Evolutionary conservation across 31 red algal species (phyloP), one percentile per base, ranked within the genome.

Genomic region (Bonnemaisonia californica): DNA sequence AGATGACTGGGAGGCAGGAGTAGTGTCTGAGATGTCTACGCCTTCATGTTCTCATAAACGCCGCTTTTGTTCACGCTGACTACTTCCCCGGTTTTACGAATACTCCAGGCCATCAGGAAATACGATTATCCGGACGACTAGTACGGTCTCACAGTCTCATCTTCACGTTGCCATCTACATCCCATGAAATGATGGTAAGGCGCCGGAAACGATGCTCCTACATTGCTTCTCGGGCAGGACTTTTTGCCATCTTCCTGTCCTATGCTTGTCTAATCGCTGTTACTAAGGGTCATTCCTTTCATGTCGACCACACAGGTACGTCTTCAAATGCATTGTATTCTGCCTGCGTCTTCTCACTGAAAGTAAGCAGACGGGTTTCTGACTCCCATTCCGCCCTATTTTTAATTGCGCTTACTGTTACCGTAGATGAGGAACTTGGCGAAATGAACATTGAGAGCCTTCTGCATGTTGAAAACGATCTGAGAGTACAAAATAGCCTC

Each of bases 301-400:
- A 88, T 66, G 84, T 88, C 1, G 84, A 88, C 62, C 84, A 88
- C 38, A 88, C 84, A 88, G 84, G 76, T 80, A 88, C 35, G 84
- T 21, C 3, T 12, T 5, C 16, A 31, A 51, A 11, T 51, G 45
- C 45, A 16, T 16, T 51, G 16, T 16, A 11, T 51, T 51, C 45
- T 51, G 45, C 45, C 7, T 7, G 7, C 16, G 45, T 51, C 45
- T n/a, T n/a, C n/a, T n/a, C n/a, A n/a, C n/a, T n/a, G n/a, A n/a
- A n/a, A n/a, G n/a, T n/a, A n/a, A n/a, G n/a, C n/a, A n/a, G n/a
- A 24, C 65, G 28, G 41, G 36, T 48, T 4, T 27, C 5, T 63
- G 42, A 4, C 29, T 63, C 65, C 12, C 19, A 31, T 13, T 63
- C 26, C 22, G 23, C 38, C 4, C 38, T 34, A 4, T 9, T 33